Conservation (phyloP, 345 rosid species). For the Lepidium didymum region DNA sequence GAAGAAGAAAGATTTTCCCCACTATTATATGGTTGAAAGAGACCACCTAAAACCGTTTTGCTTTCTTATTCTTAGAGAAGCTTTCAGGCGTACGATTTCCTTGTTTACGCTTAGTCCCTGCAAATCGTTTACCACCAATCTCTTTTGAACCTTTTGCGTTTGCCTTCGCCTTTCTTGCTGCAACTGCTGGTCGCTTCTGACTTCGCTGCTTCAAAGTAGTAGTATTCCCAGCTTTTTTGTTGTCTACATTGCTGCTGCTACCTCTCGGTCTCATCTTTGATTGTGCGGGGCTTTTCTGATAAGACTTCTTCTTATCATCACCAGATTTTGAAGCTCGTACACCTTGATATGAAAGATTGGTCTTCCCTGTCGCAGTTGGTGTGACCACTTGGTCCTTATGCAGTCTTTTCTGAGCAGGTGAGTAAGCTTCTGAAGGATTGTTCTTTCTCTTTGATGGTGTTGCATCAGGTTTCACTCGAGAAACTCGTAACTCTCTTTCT, state of each 20-base stretch:
- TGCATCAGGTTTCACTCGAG: conserved; percentile 49
- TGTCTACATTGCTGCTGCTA: neutral
- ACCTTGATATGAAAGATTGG: conserved; percentile 68
- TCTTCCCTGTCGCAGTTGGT: conserved; percentile 36
- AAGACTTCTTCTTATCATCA: conserved; percentile 40
- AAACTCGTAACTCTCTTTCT: conserved; percentile 63
- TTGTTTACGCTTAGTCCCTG: conserved; percentile 64
- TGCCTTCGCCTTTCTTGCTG: conserved; percentile 67
- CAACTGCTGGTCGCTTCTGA: conserved; percentile 77
- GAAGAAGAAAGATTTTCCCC: neutral
- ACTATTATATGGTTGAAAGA: neutral
- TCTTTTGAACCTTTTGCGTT: conserved; percentile 31
- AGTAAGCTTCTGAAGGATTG: conserved; percentile 27
- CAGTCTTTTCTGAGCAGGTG: conserved; percentile 43
- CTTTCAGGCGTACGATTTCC: conserved; percentile 55
- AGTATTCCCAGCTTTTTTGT: conserved; percentile 13
- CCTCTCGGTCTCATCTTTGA: conserved; percentile 32
- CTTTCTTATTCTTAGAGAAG: conserved; percentile 47
- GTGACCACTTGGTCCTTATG: conserved; percentile 33
- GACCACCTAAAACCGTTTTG: conserved; percentile 29
- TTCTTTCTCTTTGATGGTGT: conserved; percentile 65
- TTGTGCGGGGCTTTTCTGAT: conserved; percentile 28
- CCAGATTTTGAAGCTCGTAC: conserved; percentile 67
- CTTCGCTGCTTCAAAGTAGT: conserved; percentile 30
- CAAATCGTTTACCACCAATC: conserved; percentile 36